Percentiles rank a stretch among this genome's conserved stretches.
Conservation (phyloP, 306 rosid species). For the Pueraria montana region DNA sequence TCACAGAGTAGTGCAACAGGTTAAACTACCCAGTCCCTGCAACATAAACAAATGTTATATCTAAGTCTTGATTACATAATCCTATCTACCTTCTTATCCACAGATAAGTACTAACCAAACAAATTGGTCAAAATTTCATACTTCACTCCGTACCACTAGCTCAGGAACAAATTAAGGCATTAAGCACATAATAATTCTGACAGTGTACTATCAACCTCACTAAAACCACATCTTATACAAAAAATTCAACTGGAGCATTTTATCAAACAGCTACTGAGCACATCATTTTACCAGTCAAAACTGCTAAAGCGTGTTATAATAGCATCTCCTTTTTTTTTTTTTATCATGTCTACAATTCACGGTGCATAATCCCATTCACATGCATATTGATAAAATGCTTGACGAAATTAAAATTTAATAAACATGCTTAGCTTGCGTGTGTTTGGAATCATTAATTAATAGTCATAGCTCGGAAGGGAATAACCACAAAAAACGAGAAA, state of each 20-base stretch:
- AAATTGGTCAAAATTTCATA: slow-evolving; percentile 10
- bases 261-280: slow-evolving; percentile 35
- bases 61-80: neutral
- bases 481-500: neutral
- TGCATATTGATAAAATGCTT: neutral
- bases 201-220: neutral
- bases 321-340: too few species aligned
- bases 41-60: slow-evolving; percentile 18
- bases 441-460: neutral
- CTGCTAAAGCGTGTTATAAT: neutral
- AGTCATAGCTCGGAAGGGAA: neutral
- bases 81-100: slow-evolving; percentile 15
- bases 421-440: neutral
- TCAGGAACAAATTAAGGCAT: slow-evolving; percentile 1
- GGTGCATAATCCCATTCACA: neutral
- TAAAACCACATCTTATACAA: neutral
- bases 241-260: slow-evolving; percentile 41
- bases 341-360: neutral
- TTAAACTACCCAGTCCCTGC: slow-evolving; percentile 48
- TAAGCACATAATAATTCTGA: neutral
- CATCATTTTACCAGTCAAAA: neutral
- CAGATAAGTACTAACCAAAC: slow-evolving; percentile 25
- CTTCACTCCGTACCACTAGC: neutral
- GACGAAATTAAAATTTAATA: neutral
- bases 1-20: slow-evolving; percentile 2